Evolutionary conservation across 495 filamentous ascomycete genomes (phyloP).

Genomic region (Penicillium canescens): DNA sequence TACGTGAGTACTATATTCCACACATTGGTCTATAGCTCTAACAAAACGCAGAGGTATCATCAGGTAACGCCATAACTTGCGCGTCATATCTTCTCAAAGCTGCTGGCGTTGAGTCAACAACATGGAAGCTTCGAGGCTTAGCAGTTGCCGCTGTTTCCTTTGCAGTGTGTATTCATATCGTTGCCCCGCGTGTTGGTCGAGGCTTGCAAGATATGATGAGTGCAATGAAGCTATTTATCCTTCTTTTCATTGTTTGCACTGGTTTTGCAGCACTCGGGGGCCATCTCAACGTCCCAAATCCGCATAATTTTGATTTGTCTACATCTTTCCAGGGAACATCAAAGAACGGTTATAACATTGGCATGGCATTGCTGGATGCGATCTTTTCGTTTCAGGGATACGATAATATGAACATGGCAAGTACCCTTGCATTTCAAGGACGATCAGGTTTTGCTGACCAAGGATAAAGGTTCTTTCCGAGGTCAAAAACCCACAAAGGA

Average conservation of each 20-base stretch:
- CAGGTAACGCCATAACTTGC: constrained; percentile 29
- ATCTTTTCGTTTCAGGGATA: constrained; percentile 32
- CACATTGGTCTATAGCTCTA: neutral
- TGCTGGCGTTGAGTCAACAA: constrained; percentile 20
- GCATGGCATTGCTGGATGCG: constrained; percentile 27
- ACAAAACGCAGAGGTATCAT: constrained; percentile 17
- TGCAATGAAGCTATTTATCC: constrained; percentile 37
- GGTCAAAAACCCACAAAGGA: constrained; percentile 65
- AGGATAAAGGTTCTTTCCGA: constrained; percentile 66
- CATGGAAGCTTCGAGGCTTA: constrained; percentile 31
- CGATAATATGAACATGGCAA: constrained; percentile 24
- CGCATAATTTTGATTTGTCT: constrained; percentile 21
- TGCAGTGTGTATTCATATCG: constrained; percentile 29
- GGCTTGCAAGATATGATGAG: constrained; percentile 36
- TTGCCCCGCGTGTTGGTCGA: constrained; percentile 26
- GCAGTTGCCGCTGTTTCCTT: constrained; percentile 33
- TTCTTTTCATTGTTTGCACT: constrained; percentile 44
- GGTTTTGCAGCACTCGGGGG: constrained; percentile 41
- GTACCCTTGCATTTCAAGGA: neutral
- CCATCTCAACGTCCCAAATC: constrained; percentile 18
- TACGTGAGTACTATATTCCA: constrained; percentile 10
- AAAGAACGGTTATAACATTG: constrained; percentile 27
- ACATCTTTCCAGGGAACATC: constrained; percentile 29
- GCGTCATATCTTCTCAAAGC: constrained; percentile 26
- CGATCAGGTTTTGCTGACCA: neutral